A percentile compares a stretch with the other conserved stretches of the same genome.
Evolutionary conservation across 2,329 filamentous ascomycete genomes (phyloP).

Genomic region (Cyphellophora attinorum): DNA sequence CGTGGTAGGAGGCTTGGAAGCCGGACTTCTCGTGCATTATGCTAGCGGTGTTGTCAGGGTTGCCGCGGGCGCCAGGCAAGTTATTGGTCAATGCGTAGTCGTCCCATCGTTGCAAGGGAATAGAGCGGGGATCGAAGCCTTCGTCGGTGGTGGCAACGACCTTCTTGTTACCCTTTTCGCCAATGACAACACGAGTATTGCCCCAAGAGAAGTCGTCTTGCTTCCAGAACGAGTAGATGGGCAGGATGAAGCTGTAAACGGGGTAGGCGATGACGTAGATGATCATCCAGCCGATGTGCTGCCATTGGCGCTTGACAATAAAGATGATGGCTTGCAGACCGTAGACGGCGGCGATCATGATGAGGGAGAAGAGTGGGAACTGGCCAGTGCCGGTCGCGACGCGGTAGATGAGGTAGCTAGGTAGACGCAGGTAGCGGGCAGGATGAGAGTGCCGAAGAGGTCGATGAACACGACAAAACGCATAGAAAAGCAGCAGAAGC

Average conservation of each 20-base stretch:
- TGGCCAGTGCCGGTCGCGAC: conserved; percentile 52
- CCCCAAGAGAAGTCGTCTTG: conserved; percentile 99
- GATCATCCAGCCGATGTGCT: conserved; percentile 99
- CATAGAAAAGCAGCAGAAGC: conserved; percentile 99
- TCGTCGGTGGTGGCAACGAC: conserved; percentile 78
- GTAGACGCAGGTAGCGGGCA: conserved; percentile 84
- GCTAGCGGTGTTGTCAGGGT: conserved; percentile 25
- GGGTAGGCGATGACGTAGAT: conserved; percentile 96
- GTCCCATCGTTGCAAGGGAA: conserved; percentile 93
- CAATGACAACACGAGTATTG: conserved; percentile 94
- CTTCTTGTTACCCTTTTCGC: conserved; percentile 83
- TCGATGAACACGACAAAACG: conserved; percentile 95
- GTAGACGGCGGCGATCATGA: conserved; percentile 90
- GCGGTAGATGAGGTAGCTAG: conserved; percentile 74
- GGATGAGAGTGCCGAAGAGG: conserved; percentile 80
- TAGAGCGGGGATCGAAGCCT: conserved; percentile 80
- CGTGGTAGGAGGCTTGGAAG: conserved; percentile 63
- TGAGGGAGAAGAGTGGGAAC: conserved; percentile 76
- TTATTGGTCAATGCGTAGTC: conserved; percentile 83
- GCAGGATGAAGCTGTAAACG: conserved; percentile 82
- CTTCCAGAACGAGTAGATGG: conserved; percentile 98
- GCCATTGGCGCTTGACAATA: conserved; percentile 92
- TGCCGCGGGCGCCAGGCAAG: conserved; percentile 80
- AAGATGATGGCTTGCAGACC: conserved; percentile 96
- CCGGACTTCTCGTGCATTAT: conserved; percentile 20